These are phyloP conservation scores for Calonectria hawksworthii DNA, from an alignment of 2,329 filamentous ascomycete species.

Conservation along the genomic window DNA sequence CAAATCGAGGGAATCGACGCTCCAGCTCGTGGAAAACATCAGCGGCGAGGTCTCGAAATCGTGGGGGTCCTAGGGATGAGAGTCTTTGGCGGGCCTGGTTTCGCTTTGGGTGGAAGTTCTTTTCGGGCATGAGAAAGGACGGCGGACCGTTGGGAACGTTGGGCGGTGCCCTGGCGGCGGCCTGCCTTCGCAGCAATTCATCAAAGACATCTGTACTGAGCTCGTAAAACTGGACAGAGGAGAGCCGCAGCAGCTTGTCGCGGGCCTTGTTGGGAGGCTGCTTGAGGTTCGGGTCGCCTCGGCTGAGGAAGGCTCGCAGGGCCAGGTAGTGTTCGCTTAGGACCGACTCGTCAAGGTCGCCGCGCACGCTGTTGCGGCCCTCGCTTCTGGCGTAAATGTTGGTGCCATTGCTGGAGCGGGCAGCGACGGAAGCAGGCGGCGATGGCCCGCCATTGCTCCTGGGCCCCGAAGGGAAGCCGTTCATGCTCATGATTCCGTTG, in stretches of 20 bases:
- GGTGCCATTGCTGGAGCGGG: constrained; percentile 86
- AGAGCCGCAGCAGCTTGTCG: constrained; percentile 93
- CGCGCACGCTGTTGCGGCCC: constrained; percentile 68
- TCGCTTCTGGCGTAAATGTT: constrained; percentile 75
- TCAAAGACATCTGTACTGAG: constrained; percentile 98
- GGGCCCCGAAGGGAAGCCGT: constrained; percentile 69
- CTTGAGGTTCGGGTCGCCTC: constrained; percentile 82
- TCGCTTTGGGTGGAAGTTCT: constrained; percentile 93
- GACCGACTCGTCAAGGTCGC: constrained; percentile 73
- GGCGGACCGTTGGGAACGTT: constrained; percentile 71
- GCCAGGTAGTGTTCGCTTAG: constrained; percentile 86
- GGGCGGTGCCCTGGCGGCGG: constrained; percentile 68
- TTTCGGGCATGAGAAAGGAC: constrained; percentile 84
- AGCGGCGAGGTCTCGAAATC: constrained; percentile 92
- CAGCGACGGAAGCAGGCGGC: constrained; percentile 89
- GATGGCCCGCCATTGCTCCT: constrained; percentile 77
- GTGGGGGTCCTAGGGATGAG: constrained; percentile 85
- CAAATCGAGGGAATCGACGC: constrained; percentile 87
- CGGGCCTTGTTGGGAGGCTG: constrained; percentile 88
- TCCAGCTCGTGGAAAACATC: constrained; percentile 98
- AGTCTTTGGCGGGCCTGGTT: constrained; percentile 98
- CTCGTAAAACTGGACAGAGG: constrained; percentile 94
- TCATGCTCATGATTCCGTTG: constrained; percentile 70
- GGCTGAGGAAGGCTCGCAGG: constrained; percentile 81
- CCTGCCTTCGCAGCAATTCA: constrained; percentile 89